phyloP scores from a whole-genome alignment of 2,329 filamentous ascomycete species.

The Dactylellina haptotyla region DNA sequence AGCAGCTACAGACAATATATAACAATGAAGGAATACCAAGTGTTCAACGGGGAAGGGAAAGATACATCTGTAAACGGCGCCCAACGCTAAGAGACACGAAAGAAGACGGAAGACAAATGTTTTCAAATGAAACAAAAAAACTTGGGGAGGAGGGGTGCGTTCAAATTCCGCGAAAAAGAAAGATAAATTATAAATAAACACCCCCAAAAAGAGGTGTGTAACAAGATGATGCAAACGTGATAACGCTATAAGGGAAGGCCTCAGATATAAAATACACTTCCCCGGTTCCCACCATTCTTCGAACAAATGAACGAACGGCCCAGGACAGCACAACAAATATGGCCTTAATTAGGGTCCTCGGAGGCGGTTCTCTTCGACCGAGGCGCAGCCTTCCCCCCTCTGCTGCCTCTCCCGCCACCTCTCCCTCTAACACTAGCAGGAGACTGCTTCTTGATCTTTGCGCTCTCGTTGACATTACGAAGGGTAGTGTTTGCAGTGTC shows the following conservation, averaged over 20 bases:
- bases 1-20: constrained; percentile 10
- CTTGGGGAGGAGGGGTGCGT: background rate
- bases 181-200: too few species aligned
- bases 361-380: constrained; percentile 24
- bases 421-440: constrained; percentile 31
- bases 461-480: constrained; percentile 46
- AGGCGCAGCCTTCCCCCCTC: constrained; percentile 29
- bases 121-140: background rate
- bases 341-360: constrained; percentile 26
- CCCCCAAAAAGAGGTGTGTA: too few species aligned
- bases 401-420: constrained; percentile 24
- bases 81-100: background rate
- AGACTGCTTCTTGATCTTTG: constrained; percentile 46
- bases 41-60: background rate
- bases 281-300: too few species aligned
- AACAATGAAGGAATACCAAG: background rate
- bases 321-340: too few species aligned
- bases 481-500: constrained; percentile 17
- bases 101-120: background rate
- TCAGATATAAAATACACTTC: too few species aligned
- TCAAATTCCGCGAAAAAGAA: background rate
- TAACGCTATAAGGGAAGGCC: too few species aligned
- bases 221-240: too few species aligned
- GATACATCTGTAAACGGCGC: background rate
- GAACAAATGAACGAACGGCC: too few species aligned